A percentile compares a stretch with the other conserved stretches of the same genome.
Evolutionary conservation across 2,329 filamentous ascomycete genomes (phyloP).

Genomic region (Aspergillus awamori): DNA sequence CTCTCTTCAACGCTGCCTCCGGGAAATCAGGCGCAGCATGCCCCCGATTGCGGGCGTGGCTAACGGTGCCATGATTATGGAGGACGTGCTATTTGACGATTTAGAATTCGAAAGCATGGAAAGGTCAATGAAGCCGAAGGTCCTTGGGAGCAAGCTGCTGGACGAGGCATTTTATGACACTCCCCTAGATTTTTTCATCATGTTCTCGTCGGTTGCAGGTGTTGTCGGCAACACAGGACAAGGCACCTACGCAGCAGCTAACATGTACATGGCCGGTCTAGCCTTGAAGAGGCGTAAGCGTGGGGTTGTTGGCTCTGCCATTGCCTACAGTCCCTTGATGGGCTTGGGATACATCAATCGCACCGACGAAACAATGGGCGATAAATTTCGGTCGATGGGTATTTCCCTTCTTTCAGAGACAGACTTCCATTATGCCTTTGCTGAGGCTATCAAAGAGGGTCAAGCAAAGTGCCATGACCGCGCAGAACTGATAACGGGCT

Average conservation of each 20-base stretch:
- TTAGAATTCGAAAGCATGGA: constrained; percentile 35
- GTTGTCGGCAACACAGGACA: constrained; percentile 41
- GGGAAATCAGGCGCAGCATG: constrained; percentile 8
- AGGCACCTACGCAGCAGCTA: constrained; percentile 51
- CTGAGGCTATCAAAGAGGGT: constrained; percentile 13
- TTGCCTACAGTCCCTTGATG: constrained; percentile 45
- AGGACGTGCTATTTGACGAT: constrained; percentile 38
- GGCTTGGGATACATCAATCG: constrained; percentile 48
- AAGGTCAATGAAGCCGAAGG: constrained; percentile 40
- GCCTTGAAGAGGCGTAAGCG: constrained; percentile 40
- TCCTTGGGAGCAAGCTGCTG: constrained; percentile 36
- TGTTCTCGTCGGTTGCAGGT: constrained; percentile 36
- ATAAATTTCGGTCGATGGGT: not conserved
- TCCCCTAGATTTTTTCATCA: constrained; percentile 43
- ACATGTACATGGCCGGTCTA: constrained; percentile 48
- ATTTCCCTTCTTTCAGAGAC: constrained; percentile 4
- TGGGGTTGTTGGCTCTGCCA: constrained; percentile 43
- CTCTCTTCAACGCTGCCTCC: constrained; percentile 12
- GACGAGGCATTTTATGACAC: constrained; percentile 24
- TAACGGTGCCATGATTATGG: constrained; percentile 43
- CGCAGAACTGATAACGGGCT: too few species aligned
- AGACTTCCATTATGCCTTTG: constrained; percentile 16
- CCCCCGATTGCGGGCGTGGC: constrained; percentile 32
- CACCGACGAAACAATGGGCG: not conserved
- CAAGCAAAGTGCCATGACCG: not conserved